Evolutionary conservation across 148 eudicot species (phyloP), one percentile per base, ranked within the genome.

Genomic region (Silene conica): DNA sequence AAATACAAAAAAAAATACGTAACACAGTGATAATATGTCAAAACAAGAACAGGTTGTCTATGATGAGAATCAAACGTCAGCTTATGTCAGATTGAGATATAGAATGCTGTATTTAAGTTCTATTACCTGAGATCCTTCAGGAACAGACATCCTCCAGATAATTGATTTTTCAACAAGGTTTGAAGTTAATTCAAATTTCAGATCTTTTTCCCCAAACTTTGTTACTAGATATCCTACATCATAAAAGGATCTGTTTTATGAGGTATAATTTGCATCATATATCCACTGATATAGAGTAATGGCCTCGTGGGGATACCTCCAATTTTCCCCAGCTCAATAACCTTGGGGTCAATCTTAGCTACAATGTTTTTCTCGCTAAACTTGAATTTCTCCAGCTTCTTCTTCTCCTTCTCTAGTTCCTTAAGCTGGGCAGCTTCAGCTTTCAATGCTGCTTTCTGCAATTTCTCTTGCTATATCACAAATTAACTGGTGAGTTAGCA

Each of bases 321-420:
- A 77, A 94, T 73, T n/a, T 86, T 78, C 56, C 93, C 90, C 21
- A 79, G 73, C 79, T 91, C 90, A 72, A 92, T 82, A 62, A 91
- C 92, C 75, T 86, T 88, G 46, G 83, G 69, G 70, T 94, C 97
- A 72, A 94, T 81, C 82, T 85, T 76, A 67, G 92, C 90, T 74
- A 87, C 83, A 71, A 94, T 88, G 64, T 93, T 85, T 73, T 87
- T 85, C 67, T 83, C 73, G 72, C 88, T 92, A 28, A 92, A 96
- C 74, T 89, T 89, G 22, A 92, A 91, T 73, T 88, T 91, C 80
- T 88, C 98, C 97, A 92, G 86, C 70, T 81, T 87, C 73, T 87
- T 85, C 82, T 69, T 88, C 74, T 87, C 90, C 79, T 89, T 94
- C 77, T 86, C 81, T 63, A 79, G 70, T 73, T 88, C 84, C 64